Conservation (phyloP, 2,329 filamentous ascomycete genomes). For the Trichoderma polysporum region DNA sequence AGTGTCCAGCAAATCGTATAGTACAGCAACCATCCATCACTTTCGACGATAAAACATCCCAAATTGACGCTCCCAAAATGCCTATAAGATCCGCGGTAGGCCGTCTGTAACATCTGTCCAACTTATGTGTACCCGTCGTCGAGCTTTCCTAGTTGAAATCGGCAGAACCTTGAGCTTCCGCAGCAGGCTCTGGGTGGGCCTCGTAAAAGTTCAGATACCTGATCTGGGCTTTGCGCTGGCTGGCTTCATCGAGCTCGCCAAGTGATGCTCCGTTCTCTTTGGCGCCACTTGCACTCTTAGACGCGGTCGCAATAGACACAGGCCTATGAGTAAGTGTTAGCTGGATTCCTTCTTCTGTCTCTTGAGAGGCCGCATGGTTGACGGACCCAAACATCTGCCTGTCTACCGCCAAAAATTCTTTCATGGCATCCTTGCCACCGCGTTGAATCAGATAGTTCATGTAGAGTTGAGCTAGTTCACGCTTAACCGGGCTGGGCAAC, state of each 20-base stretch:
- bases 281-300: conserved; percentile 24
- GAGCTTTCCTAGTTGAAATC: conserved; percentile 47
- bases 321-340: conserved; percentile 26
- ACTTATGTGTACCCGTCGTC: not conserved
- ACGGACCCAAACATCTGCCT: conserved; percentile 80
- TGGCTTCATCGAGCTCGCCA: conserved; percentile 52
- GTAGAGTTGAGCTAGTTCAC: conserved; percentile 75
- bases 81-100: not conserved
- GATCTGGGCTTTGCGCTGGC: conserved; percentile 51
- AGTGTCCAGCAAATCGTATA: conserved; percentile 18
- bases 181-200: conserved; percentile 47
- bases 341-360: conserved; percentile 8
- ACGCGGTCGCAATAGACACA: conserved; percentile 25
- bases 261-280: conserved; percentile 48
- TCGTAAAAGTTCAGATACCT: conserved; percentile 54
- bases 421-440: conserved; percentile 79
- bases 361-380: not conserved
- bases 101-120: conserved; percentile 2
- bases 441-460: conserved; percentile 80
- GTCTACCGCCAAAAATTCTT: conserved; percentile 81
- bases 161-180: conserved; percentile 50
- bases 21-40: conserved; percentile 17
- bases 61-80: conserved; percentile 16
- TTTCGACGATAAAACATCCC: conserved; percentile 6
- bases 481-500: conserved; percentile 65